Percentiles rank a stretch among this genome's conserved stretches.
These are phyloP conservation scores for Lentinula guzmanii DNA, from an alignment of 768 basidiomycete genomes.

Conservation along the genomic window DNA sequence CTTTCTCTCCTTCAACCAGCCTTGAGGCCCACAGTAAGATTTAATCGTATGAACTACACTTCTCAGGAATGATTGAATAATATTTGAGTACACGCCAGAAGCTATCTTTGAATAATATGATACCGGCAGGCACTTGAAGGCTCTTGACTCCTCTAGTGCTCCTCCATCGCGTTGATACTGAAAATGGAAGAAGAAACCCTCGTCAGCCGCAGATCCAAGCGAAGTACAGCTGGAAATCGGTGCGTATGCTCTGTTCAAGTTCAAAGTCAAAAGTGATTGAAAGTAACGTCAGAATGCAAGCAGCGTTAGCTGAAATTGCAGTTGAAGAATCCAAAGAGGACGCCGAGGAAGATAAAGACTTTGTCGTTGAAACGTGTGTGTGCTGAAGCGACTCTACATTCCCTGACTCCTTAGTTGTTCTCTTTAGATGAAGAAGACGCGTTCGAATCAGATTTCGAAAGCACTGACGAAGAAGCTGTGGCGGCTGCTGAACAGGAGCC, in stretches of 20 bases:
- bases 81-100: no score
- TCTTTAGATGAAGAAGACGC: slow-evolving; percentile 70
- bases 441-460: slow-evolving; percentile 81
- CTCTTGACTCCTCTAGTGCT: no score
- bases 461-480: slow-evolving; percentile 61
- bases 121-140: not conserved
- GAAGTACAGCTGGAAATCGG: slow-evolving; percentile 80
- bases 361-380: slow-evolving; percentile 57
- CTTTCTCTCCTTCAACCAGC: no score
- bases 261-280: slow-evolving; percentile 4
- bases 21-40: no score
- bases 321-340: slow-evolving; percentile 50
- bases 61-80: no score
- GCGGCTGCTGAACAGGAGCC: slow-evolving; percentile 39
- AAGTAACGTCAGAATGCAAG: slow-evolving; percentile 54
- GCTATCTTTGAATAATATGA: not conserved
- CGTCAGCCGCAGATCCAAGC: slow-evolving; percentile 52
- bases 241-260: slow-evolving; percentile 19
- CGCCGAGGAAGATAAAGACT: slow-evolving; percentile 70
- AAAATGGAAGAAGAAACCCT: slow-evolving; percentile 37
- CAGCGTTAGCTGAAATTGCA: slow-evolving; percentile 67
- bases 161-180: not conserved
- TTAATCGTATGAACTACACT: no score
- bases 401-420: slow-evolving; percentile 7
- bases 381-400: not conserved